These are phyloP conservation scores for Chlorella sp. DNA, from an alignment of 139 green algal genomes.

Conservation along the genomic window DNA sequence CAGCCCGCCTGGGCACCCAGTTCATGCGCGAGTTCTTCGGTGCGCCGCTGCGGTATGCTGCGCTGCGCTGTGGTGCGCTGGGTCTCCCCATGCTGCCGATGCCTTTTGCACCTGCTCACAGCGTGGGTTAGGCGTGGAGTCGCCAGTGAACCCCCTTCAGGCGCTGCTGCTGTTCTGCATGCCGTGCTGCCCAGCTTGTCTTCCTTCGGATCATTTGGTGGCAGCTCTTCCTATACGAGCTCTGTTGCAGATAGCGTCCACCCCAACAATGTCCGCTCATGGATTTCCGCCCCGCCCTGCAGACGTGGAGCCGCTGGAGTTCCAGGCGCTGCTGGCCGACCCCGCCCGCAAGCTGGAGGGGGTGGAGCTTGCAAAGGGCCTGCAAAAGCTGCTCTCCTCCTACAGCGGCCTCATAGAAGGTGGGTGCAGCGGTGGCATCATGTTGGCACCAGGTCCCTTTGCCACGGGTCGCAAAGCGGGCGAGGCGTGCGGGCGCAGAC, in stretches of 20 bases:
- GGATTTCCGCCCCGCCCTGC: not conserved
- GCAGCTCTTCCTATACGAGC: too few species aligned
- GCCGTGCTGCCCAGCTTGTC: not conserved
- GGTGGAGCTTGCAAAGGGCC: not conserved
- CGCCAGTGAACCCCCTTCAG: not conserved
- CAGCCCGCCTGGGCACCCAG: constrained; percentile 1
- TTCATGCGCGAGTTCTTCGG: constrained; percentile 41
- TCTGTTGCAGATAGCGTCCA: too few species aligned
- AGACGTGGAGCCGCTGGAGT: constrained; percentile 10
- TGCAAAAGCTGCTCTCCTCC: constrained; percentile 13
- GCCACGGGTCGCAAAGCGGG: too few species aligned
- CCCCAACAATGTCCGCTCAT: not conserved
- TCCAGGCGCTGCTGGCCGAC: constrained; percentile 2
- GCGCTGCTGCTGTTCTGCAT: not conserved
- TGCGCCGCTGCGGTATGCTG: not conserved
- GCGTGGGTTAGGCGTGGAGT: too few species aligned
- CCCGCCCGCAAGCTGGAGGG: not conserved
- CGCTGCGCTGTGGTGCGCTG: too few species aligned
- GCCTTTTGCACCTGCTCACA: too few species aligned
- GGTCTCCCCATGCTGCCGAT: too few species aligned
- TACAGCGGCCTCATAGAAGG: constrained; percentile 34
- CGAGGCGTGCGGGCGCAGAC: too few species aligned
- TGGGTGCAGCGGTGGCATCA: not conserved
- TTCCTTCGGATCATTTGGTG: not conserved
- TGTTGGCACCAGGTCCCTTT: too few species aligned